Conservation (phyloP, 441 rosid genomes). For the Croton setiger region DNA sequence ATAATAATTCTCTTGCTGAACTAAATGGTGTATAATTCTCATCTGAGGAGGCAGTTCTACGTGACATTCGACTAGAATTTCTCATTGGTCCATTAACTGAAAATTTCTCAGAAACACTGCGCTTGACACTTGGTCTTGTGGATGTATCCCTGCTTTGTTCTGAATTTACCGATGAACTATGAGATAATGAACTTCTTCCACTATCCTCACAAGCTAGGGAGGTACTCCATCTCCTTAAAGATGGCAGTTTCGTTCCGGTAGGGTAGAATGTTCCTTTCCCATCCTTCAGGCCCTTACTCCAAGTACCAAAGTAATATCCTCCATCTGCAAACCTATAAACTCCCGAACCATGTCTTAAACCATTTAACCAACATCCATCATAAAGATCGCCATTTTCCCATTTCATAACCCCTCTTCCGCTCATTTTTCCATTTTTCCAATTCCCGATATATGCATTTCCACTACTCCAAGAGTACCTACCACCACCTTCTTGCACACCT, state of each 20-base stretch:
- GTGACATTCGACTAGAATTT: conserved; percentile 49
- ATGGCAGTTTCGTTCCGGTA: conserved; percentile 67
- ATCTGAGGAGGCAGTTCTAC: conserved; percentile 40
- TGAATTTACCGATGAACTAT: conserved; percentile 38
- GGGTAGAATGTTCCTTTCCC: conserved; percentile 89
- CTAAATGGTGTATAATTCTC: conserved; percentile 36
- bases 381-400: conserved; percentile 85
- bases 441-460: conserved; percentile 77
- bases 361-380: conserved; percentile 85
- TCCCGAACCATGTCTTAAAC: conserved; percentile 78
- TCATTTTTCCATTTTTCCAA: conserved; percentile 86
- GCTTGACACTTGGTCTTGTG: conserved; percentile 38
- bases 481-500: conserved; percentile 80
- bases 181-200: conserved; percentile 40
- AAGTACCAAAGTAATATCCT: conserved; percentile 76
- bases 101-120: conserved; percentile 64
- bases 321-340: conserved; percentile 78
- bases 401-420: conserved; percentile 90
- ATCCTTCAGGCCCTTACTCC: conserved; percentile 81
- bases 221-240: conserved; percentile 49
- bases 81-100: conserved; percentile 34
- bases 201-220: conserved; percentile 44
- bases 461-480: conserved; percentile 71
- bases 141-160: conserved; percentile 32
- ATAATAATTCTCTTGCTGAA: conserved; percentile 35